These are phyloP conservation scores for Cymbopogon flexuosus DNA, from an alignment of 202 grass and related monocot species.

Conservation along the genomic window DNA sequence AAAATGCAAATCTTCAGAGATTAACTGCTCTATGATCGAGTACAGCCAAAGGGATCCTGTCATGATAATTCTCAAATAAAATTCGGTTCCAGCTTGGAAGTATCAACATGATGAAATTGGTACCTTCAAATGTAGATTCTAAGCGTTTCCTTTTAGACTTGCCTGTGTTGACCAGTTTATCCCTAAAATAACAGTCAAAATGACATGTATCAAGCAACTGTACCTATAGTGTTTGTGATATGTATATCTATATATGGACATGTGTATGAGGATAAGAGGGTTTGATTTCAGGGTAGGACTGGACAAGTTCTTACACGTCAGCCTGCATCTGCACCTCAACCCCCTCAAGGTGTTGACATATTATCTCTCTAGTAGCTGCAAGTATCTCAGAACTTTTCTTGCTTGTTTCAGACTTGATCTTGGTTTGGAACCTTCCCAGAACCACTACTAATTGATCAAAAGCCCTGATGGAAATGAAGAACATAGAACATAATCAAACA, in stretches of 20 bases:
- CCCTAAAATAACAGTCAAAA: constrained; percentile 51
- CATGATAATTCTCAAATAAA: constrained; percentile 28
- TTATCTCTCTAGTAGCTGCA: constrained; percentile 56
- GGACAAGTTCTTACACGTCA: constrained; percentile 69
- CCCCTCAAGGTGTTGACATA: constrained; percentile 57
- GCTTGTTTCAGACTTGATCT: constrained; percentile 62
- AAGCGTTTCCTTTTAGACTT: constrained; percentile 75
- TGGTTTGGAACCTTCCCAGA: constrained; percentile 71
- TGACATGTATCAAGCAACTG: constrained; percentile 20
- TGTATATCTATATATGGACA: neutral
- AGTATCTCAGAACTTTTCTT: constrained; percentile 80
- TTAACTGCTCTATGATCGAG: neutral
- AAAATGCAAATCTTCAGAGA: neutral
- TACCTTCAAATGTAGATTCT: constrained; percentile 93
- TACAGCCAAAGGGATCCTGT: neutral
- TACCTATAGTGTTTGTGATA: constrained; percentile 13
- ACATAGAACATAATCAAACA: constrained; percentile 26
- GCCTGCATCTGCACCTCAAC: constrained; percentile 69
- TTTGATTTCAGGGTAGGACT: neutral
- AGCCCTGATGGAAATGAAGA: constrained; percentile 50
- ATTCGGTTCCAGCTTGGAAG: neutral
- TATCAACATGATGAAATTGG: constrained; percentile 15
- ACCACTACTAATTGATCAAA: constrained; percentile 62
- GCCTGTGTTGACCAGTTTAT: constrained; percentile 57
- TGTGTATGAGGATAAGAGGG: neutral